Conservation (phyloP, 805 yeast genomes). For the Grigorovia jiainica region DNA sequence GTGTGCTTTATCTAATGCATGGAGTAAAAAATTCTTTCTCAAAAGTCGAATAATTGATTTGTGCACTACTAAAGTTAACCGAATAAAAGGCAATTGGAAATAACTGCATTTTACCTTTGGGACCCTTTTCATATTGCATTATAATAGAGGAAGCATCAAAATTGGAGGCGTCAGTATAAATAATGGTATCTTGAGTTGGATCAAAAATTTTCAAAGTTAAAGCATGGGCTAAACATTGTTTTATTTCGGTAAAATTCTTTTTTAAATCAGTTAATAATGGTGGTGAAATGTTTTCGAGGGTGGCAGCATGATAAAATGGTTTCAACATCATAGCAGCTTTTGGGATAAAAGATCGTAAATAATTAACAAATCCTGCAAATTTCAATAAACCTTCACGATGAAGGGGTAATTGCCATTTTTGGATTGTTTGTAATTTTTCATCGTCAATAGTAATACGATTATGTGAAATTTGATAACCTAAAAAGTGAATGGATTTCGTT, state of each 20-base stretch:
- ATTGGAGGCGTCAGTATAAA: slow-evolving; percentile 3
- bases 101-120: background rate
- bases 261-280: too few relatives aligned
- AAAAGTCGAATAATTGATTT: too few relatives aligned
- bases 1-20: too few relatives aligned
- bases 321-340: background rate
- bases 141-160: slow-evolving; percentile 4
- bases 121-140: slow-evolving; percentile 1
- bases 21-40: too few relatives aligned
- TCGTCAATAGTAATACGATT: slow-evolving; percentile 2
- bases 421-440: slow-evolving; percentile 1
- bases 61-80: too few relatives aligned
- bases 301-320: slow-evolving; percentile 1
- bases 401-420: background rate
- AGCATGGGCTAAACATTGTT: background rate
- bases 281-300: background rate
- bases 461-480: slow-evolving; percentile 1
- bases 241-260: background rate
- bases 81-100: slow-evolving; percentile 1
- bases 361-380: slow-evolving; percentile 6
- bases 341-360: slow-evolving; percentile 4
- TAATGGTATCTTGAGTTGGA: background rate
- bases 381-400: slow-evolving; percentile 2
- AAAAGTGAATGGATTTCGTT: background rate
- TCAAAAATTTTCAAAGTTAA: slow-evolving; percentile 1